Conservation (phyloP, 495 filamentous ascomycete species). For the Xylaria cubensis region DNA sequence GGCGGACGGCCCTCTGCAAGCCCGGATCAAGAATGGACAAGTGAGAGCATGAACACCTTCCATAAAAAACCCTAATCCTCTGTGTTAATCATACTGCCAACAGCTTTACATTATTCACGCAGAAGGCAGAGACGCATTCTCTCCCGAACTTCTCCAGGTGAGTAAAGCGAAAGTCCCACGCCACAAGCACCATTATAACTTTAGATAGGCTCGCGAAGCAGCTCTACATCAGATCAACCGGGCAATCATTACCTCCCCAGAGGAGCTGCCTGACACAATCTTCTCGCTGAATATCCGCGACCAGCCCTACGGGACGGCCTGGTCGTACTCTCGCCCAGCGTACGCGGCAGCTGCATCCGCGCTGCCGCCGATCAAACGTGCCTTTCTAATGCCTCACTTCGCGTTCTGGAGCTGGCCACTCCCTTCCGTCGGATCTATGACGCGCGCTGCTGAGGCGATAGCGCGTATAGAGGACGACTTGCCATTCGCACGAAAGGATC, state of each 20-base stretch:
- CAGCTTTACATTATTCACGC: conserved; percentile 51
- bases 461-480: conserved; percentile 33
- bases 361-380: conserved; percentile 26
- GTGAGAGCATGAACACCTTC: conserved; percentile 26
- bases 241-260: conserved; percentile 56
- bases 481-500: conserved; percentile 38
- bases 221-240: conserved; percentile 57
- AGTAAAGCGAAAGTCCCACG: neutral
- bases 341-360: conserved; percentile 36
- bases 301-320: conserved; percentile 47
- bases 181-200: conserved; percentile 6
- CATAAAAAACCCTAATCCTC: neutral
- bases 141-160: conserved; percentile 45
- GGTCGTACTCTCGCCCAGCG: conserved; percentile 45
- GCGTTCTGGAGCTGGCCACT: conserved; percentile 69
- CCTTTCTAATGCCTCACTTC: conserved; percentile 74
- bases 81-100: conserved; percentile 2
- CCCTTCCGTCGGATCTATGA: conserved; percentile 56
- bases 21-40: conserved; percentile 49
- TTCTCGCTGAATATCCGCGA: conserved; percentile 60
- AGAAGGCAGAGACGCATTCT: conserved; percentile 39
- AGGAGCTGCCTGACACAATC: conserved; percentile 64
- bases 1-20: conserved; percentile 44
- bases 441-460: conserved; percentile 52
- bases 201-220: conserved; percentile 45